A percentile compares a stretch with the other conserved stretches of the same genome.
These are phyloP conservation scores for Trematosphaeria pertusa DNA, from an alignment of 2,329 filamentous ascomycete species.

Conservation along the genomic window DNA sequence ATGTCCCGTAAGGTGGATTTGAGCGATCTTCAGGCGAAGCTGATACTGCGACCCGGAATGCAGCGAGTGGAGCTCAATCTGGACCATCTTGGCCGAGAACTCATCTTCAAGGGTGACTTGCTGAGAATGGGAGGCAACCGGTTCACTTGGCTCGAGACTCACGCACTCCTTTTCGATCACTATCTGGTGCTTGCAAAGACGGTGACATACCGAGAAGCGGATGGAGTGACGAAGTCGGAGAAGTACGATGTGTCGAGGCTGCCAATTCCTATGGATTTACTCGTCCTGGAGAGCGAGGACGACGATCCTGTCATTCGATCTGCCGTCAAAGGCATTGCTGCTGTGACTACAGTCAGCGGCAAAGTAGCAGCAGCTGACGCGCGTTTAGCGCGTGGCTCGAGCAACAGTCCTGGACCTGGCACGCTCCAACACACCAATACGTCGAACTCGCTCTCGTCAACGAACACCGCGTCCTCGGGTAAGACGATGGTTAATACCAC, in stretches of 20 bases:
- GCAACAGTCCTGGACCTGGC: constrained; percentile 50
- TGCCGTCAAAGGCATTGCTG: constrained; percentile 71
- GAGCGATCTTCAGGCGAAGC: constrained; percentile 80
- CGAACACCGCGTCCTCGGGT: constrained; percentile 59
- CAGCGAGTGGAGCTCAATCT: constrained; percentile 84
- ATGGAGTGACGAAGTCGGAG: constrained; percentile 76
- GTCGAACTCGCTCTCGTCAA: constrained; percentile 62
- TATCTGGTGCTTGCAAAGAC: constrained; percentile 92
- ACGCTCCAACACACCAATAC: constrained; percentile 74
- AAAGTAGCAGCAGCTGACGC: constrained; percentile 51
- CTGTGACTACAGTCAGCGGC: constrained; percentile 59
- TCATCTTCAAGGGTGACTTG: constrained; percentile 88
- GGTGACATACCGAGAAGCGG: constrained; percentile 70
- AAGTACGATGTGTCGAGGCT: constrained; percentile 92
- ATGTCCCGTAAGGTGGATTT: constrained; percentile 90
- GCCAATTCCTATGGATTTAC: constrained; percentile 94
- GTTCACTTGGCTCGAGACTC: constrained; percentile 92
- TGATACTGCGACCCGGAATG: constrained; percentile 87
- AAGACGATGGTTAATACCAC: constrained; percentile 57
- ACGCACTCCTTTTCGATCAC: constrained; percentile 93
- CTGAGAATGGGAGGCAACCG: constrained; percentile 87
- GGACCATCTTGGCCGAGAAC: constrained; percentile 88
- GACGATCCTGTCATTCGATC: constrained; percentile 89
- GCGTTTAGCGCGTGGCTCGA: constrained; percentile 57
- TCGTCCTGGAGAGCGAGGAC: constrained; percentile 89